These are phyloP conservation scores for Aristolochia californica DNA, from an alignment of 164 flowering plant species.

Conservation along the genomic window DNA sequence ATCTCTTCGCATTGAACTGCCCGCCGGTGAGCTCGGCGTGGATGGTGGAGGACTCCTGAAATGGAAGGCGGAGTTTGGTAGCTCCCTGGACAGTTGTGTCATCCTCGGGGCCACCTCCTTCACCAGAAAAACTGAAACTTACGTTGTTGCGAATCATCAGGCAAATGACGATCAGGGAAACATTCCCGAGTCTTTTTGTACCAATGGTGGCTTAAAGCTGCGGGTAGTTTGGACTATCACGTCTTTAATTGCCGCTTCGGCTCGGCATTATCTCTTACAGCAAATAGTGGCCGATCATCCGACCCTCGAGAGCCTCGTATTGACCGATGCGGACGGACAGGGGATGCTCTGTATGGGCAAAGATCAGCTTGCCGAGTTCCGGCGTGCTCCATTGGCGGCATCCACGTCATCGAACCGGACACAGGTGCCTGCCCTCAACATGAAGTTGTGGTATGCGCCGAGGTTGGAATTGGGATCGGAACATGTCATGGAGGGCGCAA, in stretches of 20 bases:
- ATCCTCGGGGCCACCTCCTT: slow-evolving; percentile 80
- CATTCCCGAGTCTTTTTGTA: slow-evolving; percentile 86
- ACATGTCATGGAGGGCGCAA: slow-evolving; percentile 64
- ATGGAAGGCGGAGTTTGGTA: slow-evolving; percentile 91
- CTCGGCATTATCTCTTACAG: slow-evolving; percentile 76
- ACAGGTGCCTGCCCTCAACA: slow-evolving; percentile 71
- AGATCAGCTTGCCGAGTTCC: slow-evolving; percentile 75
- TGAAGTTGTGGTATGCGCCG: slow-evolving; percentile 87
- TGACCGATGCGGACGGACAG: slow-evolving; percentile 85
- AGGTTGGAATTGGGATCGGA: slow-evolving; percentile 66
- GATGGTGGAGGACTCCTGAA: slow-evolving; percentile 79
- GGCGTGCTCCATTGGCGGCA: slow-evolving; percentile 78
- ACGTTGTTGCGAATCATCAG: neutral
- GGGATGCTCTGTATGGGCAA: slow-evolving; percentile 76
- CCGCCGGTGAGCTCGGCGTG: slow-evolving; percentile 77
- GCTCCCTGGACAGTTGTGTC: slow-evolving; percentile 74
- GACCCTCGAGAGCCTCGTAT: slow-evolving; percentile 55
- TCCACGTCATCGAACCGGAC: slow-evolving; percentile 81
- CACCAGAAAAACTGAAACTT: neutral
- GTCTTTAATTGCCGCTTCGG: slow-evolving; percentile 78
- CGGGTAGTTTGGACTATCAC: slow-evolving; percentile 92
- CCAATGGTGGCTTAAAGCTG: slow-evolving; percentile 78
- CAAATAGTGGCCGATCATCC: slow-evolving; percentile 74
- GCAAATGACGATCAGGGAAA: slow-evolving; percentile 61
- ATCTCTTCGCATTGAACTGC: slow-evolving; percentile 65